Conservation (phyloP, 2,329 filamentous ascomycete genomes). For the Lachnellula suecica region DNA sequence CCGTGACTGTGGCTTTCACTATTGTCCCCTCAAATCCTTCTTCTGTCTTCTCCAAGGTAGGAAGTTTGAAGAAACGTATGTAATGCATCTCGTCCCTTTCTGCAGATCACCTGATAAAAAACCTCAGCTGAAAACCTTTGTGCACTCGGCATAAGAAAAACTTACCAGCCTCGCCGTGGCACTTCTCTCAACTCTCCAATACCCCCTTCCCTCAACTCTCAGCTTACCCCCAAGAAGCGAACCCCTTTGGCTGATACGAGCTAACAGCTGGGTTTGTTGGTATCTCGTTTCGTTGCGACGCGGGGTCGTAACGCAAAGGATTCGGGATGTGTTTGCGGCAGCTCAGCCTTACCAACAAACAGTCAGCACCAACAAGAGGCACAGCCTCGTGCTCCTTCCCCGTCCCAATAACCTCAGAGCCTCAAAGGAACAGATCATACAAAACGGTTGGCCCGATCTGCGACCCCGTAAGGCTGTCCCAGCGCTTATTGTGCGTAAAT, state of each 20-base stretch:
- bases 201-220: too few species aligned
- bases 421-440: not conserved
- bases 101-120: not conserved
- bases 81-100: slow-evolving; percentile 58
- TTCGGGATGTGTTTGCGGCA: too few species aligned
- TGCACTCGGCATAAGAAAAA: too few species aligned
- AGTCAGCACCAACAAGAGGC: not conserved
- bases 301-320: too few species aligned
- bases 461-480: not conserved
- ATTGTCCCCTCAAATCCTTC: not conserved
- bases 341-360: not conserved
- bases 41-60: slow-evolving; percentile 36
- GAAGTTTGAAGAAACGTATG: slow-evolving; percentile 67
- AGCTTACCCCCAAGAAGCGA: too few species aligned
- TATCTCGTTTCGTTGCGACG: too few species aligned
- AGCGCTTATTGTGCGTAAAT: not conserved
- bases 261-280: too few species aligned
- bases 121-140: too few species aligned
- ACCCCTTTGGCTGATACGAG: too few species aligned
- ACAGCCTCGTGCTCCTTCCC: not conserved
- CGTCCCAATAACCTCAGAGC: slow-evolving; percentile 3
- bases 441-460: not conserved
- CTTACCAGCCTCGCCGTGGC: too few species aligned
- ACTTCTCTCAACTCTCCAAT: too few species aligned
- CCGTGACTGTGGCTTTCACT: slow-evolving; percentile 53